These are phyloP conservation scores for Anisodus acutangulus DNA, from an alignment of 257 asterid genomes.

Conservation along the genomic window DNA sequence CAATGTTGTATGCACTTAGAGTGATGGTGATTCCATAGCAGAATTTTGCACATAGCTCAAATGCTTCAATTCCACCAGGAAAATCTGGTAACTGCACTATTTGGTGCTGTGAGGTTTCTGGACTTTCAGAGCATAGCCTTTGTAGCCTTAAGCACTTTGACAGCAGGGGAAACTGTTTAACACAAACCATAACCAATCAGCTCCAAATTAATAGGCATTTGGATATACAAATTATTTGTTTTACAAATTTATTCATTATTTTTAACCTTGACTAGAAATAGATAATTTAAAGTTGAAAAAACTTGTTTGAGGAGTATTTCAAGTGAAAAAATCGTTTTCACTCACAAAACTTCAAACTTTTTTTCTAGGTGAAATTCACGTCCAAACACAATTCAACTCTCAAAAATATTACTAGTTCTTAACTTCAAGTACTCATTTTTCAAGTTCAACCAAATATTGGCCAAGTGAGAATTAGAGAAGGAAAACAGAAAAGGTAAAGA, in stretches of 20 bases:
- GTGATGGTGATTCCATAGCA: constrained; percentile 89
- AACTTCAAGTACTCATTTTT: neutral
- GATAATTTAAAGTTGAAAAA: neutral
- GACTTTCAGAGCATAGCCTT: constrained; percentile 59
- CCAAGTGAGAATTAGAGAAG: neutral
- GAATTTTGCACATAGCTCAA: constrained; percentile 87
- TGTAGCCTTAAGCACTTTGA: constrained; percentile 77
- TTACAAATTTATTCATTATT: neutral
- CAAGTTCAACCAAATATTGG: constrained; percentile 2
- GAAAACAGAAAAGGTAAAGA: neutral
- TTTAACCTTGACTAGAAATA: neutral
- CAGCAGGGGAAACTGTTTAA: constrained; percentile 79
- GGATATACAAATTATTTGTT: neutral
- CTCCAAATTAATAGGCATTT: neutral
- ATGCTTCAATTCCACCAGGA: constrained; percentile 85
- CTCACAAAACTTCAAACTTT: neutral
- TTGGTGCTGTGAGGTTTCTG: constrained; percentile 59
- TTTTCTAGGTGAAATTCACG: neutral
- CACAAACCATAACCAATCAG: neutral
- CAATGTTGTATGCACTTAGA: constrained; percentile 81
- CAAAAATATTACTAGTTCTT: neutral
- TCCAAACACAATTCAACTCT: neutral
- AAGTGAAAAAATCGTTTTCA: neutral
- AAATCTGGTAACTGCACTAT: constrained; percentile 71
- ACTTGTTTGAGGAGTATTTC: neutral